These are phyloP conservation scores for Cucurbita argyrosperma DNA, from an alignment of 306 rosid species.

Conservation along the genomic window DNA sequence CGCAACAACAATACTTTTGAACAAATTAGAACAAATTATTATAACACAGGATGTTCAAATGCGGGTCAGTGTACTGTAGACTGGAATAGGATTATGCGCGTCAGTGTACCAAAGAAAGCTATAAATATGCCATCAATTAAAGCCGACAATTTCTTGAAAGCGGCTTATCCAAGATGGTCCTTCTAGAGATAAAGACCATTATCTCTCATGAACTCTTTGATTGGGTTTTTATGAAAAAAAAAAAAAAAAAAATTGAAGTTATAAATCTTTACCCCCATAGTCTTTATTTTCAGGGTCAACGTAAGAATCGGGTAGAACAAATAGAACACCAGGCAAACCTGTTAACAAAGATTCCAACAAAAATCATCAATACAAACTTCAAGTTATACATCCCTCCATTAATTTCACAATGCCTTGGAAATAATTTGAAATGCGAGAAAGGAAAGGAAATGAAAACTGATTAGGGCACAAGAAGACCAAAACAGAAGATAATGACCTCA, in stretches of 20 bases:
- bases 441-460: neutral
- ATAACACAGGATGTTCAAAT: neutral
- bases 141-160: neutral
- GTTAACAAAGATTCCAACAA: neutral
- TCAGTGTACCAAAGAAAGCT: neutral
- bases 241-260: neutral
- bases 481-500: neutral
- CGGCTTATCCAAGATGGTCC: neutral
- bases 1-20: neutral
- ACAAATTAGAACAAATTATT: neutral
- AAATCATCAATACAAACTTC: too few species aligned
- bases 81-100: neutral
- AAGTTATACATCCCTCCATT: neutral
- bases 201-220: neutral
- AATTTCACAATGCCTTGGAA: neutral
- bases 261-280: constrained; percentile 62
- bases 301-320: constrained; percentile 83
- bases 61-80: neutral
- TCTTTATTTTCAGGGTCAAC: constrained; percentile 83
- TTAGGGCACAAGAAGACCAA: neutral
- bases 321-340: constrained; percentile 78
- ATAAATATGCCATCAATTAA: neutral
- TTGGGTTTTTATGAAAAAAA: neutral
- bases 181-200: neutral
- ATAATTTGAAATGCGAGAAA: neutral